phyloP scores from a whole-genome alignment of 176 grass and related monocot species.

The Cenchrus americanus region DNA sequence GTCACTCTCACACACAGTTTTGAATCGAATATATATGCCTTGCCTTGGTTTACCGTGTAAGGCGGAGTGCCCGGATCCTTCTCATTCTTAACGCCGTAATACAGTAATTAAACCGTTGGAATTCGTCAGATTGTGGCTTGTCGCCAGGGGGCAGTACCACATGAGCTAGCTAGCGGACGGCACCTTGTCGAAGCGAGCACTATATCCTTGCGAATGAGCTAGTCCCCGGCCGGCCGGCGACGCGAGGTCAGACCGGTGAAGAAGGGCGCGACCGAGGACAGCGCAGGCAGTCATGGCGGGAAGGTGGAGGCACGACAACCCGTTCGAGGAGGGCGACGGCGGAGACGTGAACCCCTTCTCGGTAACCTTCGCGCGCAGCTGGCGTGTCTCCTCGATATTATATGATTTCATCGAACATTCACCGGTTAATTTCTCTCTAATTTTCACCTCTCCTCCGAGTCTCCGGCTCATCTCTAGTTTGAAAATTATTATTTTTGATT shows the following conservation, averaged over 20 bases:
- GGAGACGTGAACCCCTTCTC: constrained; percentile 57
- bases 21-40: not conserved
- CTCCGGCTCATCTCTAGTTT: not conserved
- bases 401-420: not conserved
- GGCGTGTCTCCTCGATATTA: too few relatives aligned
- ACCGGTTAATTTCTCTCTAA: not conserved
- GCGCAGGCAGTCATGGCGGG: constrained; percentile 30
- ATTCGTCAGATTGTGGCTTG: constrained; percentile 6
- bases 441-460: not conserved
- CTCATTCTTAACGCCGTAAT: not conserved
- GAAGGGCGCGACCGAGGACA: not conserved
- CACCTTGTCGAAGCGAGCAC: not conserved
- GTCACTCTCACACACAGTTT: not conserved
- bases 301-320: constrained; percentile 47
- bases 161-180: constrained; percentile 9
- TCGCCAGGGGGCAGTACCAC: not conserved
- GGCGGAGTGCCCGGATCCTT: constrained; percentile 14
- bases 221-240: not conserved
- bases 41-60: not conserved
- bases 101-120: not conserved
- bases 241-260: too few relatives aligned
- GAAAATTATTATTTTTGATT: not conserved
- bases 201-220: not conserved
- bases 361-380: constrained; percentile 24
- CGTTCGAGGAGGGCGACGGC: constrained; percentile 49